Evolutionary conservation across 2,329 filamentous ascomycete genomes (phyloP).

Genomic region (Colletotrichum camelliae): DNA sequence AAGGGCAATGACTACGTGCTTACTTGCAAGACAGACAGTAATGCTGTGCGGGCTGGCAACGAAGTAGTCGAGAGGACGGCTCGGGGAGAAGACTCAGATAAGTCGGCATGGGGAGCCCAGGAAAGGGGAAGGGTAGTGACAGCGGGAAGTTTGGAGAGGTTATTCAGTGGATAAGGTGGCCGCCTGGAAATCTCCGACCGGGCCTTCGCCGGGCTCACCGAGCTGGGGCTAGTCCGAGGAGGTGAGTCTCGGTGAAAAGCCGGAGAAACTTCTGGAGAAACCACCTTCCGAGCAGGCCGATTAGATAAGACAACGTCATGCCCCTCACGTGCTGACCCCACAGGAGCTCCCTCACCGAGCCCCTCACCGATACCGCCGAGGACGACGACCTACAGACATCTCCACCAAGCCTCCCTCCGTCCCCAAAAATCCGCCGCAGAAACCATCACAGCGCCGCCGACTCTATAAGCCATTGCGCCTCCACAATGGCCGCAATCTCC

Average conservation of each 20-base stretch:
- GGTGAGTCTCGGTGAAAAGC: not conserved
- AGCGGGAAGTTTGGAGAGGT: conserved; percentile 19
- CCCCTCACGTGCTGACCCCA: not conserved
- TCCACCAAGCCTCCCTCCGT: conserved; percentile 21
- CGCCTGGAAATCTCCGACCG: not conserved
- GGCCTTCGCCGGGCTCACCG: not conserved
- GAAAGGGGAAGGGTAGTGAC: not conserved
- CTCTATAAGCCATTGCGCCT: conserved; percentile 31
- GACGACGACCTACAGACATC: not conserved
- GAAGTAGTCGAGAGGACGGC: not conserved
- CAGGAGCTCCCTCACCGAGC: conserved; percentile 16
- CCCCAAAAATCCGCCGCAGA: conserved; percentile 55
- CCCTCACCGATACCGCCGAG: conserved; percentile 19
- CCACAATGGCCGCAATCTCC: conserved; percentile 33
- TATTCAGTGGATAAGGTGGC: conserved; percentile 16
- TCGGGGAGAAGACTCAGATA: not conserved
- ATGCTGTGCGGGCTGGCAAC: not conserved
- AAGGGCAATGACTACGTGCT: not conserved
- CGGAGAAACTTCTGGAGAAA: not conserved
- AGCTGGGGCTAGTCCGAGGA: fast-evolving
- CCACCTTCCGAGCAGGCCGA: not conserved
- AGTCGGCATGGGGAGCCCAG: not conserved
- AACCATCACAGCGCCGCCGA: conserved; percentile 46
- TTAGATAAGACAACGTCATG: not conserved
- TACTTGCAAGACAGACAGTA: not conserved